Conservation (phyloP, 2,329 filamentous ascomycete species). For the Aspergillus phoenicis region DNA sequence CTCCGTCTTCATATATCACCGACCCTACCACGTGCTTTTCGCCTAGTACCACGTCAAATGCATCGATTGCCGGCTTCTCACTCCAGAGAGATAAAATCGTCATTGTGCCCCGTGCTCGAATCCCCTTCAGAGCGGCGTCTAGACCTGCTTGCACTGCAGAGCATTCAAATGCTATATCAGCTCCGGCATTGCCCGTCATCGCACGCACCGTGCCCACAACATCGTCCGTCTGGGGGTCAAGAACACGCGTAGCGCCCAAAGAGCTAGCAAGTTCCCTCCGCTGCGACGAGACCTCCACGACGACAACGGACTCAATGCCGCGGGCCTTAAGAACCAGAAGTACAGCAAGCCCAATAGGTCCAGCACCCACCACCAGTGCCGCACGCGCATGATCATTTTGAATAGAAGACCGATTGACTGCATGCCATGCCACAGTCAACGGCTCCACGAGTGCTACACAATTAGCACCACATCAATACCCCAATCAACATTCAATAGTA, state of each 20-base stretch:
- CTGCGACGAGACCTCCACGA: slow-evolving; percentile 57
- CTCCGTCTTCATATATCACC: slow-evolving; percentile 53
- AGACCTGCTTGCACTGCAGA: slow-evolving; percentile 60
- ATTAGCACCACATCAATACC: neutral
- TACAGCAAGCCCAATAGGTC: slow-evolving; percentile 64
- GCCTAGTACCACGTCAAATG: slow-evolving; percentile 55
- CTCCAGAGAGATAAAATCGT: slow-evolving; percentile 68
- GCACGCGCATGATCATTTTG: slow-evolving; percentile 42
- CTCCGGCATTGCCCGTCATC: slow-evolving; percentile 52
- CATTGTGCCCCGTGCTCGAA: slow-evolving; percentile 58
- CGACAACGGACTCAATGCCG: slow-evolving; percentile 57
- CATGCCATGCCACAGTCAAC: slow-evolving; percentile 66
- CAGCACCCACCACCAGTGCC: slow-evolving; percentile 61
- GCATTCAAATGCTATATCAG: slow-evolving; percentile 63
- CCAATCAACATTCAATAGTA: neutral
- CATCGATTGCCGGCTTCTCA: slow-evolving; percentile 56
- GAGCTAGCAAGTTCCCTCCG: slow-evolving; percentile 56
- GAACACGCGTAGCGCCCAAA: slow-evolving; percentile 58
- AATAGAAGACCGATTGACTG: slow-evolving; percentile 54
- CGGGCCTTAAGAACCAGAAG: slow-evolving; percentile 59
- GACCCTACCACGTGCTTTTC: slow-evolving; percentile 56
- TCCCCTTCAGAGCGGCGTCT: slow-evolving; percentile 50
- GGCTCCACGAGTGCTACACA: slow-evolving; percentile 61
- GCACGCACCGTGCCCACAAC: slow-evolving; percentile 50
- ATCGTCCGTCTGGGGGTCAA: slow-evolving; percentile 54